Percentiles rank a stretch among this genome's conserved stretches.
Conservation (phyloP, 2,329 filamentous ascomycete species). For the Cercospora berteroae region DNA sequence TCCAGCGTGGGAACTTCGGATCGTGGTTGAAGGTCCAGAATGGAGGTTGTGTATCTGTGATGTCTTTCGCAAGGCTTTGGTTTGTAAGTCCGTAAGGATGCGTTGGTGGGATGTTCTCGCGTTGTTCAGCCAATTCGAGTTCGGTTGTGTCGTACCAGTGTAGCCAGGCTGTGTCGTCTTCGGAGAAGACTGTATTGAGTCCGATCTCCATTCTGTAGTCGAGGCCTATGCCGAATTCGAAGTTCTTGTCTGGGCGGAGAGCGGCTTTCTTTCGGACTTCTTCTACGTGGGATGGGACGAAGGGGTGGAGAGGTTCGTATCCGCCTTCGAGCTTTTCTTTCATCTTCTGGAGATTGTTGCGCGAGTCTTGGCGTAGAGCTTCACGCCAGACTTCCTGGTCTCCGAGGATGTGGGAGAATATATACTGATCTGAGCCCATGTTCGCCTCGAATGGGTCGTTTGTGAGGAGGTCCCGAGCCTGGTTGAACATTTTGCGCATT, state of each 20-base stretch:
- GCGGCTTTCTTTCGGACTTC: slow-evolving; percentile 29
- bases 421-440: slow-evolving; percentile 40
- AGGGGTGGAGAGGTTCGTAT: slow-evolving; percentile 17
- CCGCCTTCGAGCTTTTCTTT: slow-evolving; percentile 16
- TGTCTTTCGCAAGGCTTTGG: slow-evolving; percentile 24
- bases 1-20: slow-evolving; percentile 19
- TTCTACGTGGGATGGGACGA: slow-evolving; percentile 24
- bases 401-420: slow-evolving; percentile 35
- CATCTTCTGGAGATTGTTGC: slow-evolving; percentile 9
- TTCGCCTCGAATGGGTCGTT: slow-evolving; percentile 23
- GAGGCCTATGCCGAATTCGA: slow-evolving; percentile 35
- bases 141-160: slow-evolving; percentile 21
- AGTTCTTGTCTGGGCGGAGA: slow-evolving; percentile 44
- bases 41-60: slow-evolving; percentile 24
- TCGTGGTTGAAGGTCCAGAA: slow-evolving; percentile 29
- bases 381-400: slow-evolving; percentile 36
- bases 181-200: slow-evolving; percentile 29
- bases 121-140: slow-evolving; percentile 18
- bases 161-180: slow-evolving; percentile 32
- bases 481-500: slow-evolving; percentile 31
- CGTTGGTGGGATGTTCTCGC: slow-evolving; percentile 11
- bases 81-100: slow-evolving; percentile 11
- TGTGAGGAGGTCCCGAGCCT: slow-evolving; percentile 36
- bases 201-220: slow-evolving; percentile 32
- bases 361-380: slow-evolving; percentile 41